phyloP scores from a whole-genome alignment of 306 rosid genomes.

The Malus fusca region DNA sequence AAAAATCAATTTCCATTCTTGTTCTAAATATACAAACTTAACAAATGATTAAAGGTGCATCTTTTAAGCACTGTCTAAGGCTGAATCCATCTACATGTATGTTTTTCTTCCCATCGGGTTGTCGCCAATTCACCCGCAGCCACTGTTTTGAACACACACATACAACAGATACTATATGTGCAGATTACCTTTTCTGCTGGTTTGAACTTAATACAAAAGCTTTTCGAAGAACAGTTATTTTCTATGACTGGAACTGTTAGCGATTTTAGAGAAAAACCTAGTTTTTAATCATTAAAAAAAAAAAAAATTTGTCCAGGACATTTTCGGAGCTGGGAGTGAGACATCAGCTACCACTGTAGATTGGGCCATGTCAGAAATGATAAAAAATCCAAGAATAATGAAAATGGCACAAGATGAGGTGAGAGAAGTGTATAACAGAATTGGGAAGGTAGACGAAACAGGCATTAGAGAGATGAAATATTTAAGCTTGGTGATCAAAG shows the following conservation, averaged over 20 bases:
- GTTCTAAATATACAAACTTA: neutral
- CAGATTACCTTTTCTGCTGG: neutral
- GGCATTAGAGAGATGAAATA: slow-evolving; percentile 7
- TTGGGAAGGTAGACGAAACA: neutral
- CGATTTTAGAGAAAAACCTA: too few relatives aligned
- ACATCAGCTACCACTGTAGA: neutral
- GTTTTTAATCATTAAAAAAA: neutral
- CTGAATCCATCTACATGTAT: neutral
- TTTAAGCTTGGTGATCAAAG: slow-evolving; percentile 5
- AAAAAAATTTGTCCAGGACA: neutral
- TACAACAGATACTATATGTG: neutral
- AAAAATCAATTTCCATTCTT: neutral
- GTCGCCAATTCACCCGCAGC: too few relatives aligned
- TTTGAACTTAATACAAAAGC: neutral
- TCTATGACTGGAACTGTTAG: neutral
- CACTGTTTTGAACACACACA: neutral
- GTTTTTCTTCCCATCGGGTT: neutral
- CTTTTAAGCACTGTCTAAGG: too few relatives aligned
- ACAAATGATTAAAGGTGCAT: too few relatives aligned
- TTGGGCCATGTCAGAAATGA: slow-evolving; percentile 12
- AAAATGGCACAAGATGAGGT: slow-evolving; percentile 8
- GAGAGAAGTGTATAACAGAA: slow-evolving; percentile 1
- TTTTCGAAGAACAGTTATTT: neutral
- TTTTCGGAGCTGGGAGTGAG: slow-evolving; percentile 4
- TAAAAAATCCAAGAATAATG: slow-evolving; percentile 6